Evolutionary conservation across 768 basidiomycete genomes (phyloP), one percentile per base, ranked within the genome.

Genomic region (Suillus fuscotomentosus): DNA sequence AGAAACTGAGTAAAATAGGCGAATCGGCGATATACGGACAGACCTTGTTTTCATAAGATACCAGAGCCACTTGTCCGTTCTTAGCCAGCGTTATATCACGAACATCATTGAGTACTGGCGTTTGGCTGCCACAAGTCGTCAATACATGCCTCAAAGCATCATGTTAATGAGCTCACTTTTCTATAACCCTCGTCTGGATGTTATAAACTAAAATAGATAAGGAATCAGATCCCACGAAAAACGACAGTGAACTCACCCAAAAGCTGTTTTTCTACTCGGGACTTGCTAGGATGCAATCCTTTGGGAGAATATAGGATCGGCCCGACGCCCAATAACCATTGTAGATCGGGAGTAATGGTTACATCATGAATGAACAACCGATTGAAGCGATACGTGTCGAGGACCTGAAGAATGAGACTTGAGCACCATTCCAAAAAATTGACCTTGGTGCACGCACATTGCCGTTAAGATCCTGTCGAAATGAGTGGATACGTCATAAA

Each of bases 31-130:
- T 42, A n/a, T 11, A 36, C 7, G 4, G 13, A 50, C 77, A n/a
- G 36, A 86, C 89, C 81, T 88, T 87, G 69, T 88, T 85, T 71
- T 91, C 89, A 70, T 89, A 91, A 71, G 89, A 90, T 56, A 91
- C 82, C 60, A 92, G 73, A 22, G 87, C 90, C 9, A 87, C 78
- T 7, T 84, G 77, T 24, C 87, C 88, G 60, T 82, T 83, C 61
- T 82, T 79, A 54, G 88, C 84, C 36, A 91, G 72, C 0, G 88
- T 88, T 45, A 92, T 86, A 70, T 90, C 86, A 60, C 87, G 84
- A 59, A 91, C 88, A 65, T 91, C 88, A 69, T 90, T 87, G 3
- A 91, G 77, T 5, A 91, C 86, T 5, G 90, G 90, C 0, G 89
- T 88, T 77, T 87, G 86, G 71, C 90, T 91, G 64, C 20, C 31